Evolutionary conservation across 2,329 filamentous ascomycete species (phyloP), one percentile per base, ranked within the genome.

Genomic region (Curvularia eragrostidis): DNA sequence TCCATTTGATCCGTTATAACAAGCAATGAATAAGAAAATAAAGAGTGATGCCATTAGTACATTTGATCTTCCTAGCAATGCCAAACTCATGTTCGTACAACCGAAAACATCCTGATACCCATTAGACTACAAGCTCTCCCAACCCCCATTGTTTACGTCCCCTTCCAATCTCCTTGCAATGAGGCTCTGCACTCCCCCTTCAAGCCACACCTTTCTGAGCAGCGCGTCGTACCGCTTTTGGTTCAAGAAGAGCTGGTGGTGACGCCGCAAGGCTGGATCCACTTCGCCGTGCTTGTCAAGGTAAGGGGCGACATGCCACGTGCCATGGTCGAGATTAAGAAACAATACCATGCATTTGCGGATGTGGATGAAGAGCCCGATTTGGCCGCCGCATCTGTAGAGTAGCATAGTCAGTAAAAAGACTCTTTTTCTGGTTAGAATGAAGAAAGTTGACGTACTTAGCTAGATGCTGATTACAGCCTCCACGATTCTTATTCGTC

Each of bases 201-300:
- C 86, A 58, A 98, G 82, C 89, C 96, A 97, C 42, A 93, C 87
- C 66, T 89, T 91, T 49, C 95, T 84, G 56, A 97, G 83, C 77
- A 97, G 84, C 34, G 89, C 87, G 77, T 99, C 95, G 76, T 98
- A 99, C 65, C 95, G 84, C 78, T 91, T 94, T 80, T 97, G 94
- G 74, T 96, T 97, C 56, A 99, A 81, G 75, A 93, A 97, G 47
- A 99, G 82, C 77, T 96, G 94, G 56, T 96, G 89, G 59, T 91
- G 91, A 63, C 95, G 90, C 46, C 81, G 86, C 34, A 99, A 83
- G 41, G 93, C 93, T n/a, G 91, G 87, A 77, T 99, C 95, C 3
- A 92, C 91, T 82, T 99, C 95, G 64, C 96, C 96, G 74, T 97
- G 96, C 73, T 91, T 90, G 77, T 99, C 95, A 63, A 98, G 89